Evolutionary conservation across 805 yeast species (phyloP).

Genomic region (Schwanniomyces occidentalis): DNA sequence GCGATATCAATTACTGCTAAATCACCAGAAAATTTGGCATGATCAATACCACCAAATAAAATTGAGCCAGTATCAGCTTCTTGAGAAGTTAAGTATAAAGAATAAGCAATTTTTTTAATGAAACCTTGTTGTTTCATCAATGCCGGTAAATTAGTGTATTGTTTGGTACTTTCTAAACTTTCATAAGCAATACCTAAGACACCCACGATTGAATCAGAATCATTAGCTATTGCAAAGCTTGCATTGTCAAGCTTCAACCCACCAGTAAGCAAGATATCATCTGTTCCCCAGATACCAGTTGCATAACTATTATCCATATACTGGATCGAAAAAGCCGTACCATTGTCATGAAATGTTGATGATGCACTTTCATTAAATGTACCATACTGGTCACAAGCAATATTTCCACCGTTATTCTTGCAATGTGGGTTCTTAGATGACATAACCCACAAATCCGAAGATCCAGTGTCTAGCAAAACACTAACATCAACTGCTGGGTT

Average conservation of each 20-base stretch:
- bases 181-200: conserved; percentile 5
- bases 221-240: conserved; percentile 16
- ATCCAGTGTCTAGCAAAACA: conserved; percentile 35
- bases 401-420: conserved; percentile 18
- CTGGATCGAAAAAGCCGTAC: conserved; percentile 35
- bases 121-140: conserved; percentile 32
- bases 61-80: conserved; percentile 24
- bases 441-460: conserved; percentile 32
- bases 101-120: conserved; percentile 36
- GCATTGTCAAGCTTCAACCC: conserved; percentile 6
- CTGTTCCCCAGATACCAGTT: conserved; percentile 48
- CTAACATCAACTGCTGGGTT: conserved; percentile 19
- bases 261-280: conserved; percentile 16
- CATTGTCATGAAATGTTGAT: conserved; percentile 27
- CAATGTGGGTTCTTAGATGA: conserved; percentile 21
- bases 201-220: conserved; percentile 15
- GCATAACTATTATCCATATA: conserved; percentile 54
- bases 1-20: conserved; percentile 22
- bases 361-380: conserved; percentile 35
- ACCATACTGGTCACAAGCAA: conserved; percentile 37
- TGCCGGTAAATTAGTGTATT: conserved; percentile 35
- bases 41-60: conserved; percentile 29
- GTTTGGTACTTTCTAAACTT: conserved; percentile 1
- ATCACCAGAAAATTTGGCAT: conserved; percentile 23
- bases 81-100: conserved; percentile 32